These are phyloP conservation scores for Candida anutae DNA, from an alignment of 1,139 yeast species.

Conservation along the genomic window DNA sequence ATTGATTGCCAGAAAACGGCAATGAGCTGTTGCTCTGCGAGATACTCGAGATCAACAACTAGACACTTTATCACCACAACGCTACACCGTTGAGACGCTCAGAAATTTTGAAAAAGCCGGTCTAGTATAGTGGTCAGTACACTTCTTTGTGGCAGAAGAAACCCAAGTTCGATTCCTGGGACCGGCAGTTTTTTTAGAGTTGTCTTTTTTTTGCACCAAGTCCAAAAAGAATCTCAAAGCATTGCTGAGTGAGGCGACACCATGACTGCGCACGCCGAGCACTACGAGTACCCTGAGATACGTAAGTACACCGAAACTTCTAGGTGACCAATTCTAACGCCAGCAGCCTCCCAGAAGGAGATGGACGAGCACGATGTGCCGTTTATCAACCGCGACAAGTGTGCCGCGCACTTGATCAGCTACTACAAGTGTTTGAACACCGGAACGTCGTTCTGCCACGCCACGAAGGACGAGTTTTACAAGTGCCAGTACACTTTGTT, in stretches of 20 bases:
- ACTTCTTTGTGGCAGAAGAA: constrained; percentile 49
- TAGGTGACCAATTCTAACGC: constrained; percentile 2
- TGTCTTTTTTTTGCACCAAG: not conserved
- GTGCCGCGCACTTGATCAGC: constrained; percentile 39
- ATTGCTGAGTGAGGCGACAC: not conserved
- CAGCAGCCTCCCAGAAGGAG: constrained; percentile 31
- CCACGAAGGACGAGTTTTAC: constrained; percentile 39
- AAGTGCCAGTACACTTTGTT: constrained; percentile 40
- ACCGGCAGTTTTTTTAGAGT: constrained; percentile 28
- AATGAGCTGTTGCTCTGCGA: too few relatives aligned
- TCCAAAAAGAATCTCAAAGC: not conserved
- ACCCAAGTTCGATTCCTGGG: constrained; percentile 55
- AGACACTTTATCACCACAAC: too few relatives aligned
- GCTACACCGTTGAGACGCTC: too few relatives aligned
- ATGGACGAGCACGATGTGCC: constrained; percentile 40
- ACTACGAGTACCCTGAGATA: constrained; percentile 11
- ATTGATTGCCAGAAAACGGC: too few relatives aligned
- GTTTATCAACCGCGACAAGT: constrained; percentile 39
- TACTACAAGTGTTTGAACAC: constrained; percentile 42
- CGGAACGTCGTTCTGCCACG: constrained; percentile 36
- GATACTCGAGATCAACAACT: too few relatives aligned
- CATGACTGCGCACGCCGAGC: constrained; percentile 10
- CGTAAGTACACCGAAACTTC: constrained; percentile 10
- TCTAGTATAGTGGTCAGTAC: constrained; percentile 47
- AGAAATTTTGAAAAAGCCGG: constrained; percentile 11